A percentile compares a stretch with the other conserved stretches of the same genome.
phyloP scores from a whole-genome alignment of 257 asterid genomes.

The Rhazya stricta region DNA sequence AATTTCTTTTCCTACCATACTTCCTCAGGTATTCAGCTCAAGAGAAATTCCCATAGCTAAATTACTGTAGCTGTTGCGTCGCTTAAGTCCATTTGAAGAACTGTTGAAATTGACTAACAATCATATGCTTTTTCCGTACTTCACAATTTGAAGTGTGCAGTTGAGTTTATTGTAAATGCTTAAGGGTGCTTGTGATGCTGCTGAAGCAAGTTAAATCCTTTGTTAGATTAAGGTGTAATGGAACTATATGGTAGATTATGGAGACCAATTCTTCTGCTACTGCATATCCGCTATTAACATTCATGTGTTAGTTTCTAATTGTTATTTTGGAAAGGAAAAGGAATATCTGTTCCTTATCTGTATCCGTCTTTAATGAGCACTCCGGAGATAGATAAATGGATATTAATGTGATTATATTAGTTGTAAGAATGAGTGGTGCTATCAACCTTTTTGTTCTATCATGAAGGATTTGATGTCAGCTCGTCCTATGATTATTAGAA shows the following conservation, averaged over 20 bases:
- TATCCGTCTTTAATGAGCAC: neutral
- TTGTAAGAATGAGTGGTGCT: neutral
- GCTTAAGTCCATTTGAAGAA: neutral
- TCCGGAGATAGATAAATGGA: neutral
- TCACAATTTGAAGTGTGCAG: neutral
- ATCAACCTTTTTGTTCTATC: neutral
- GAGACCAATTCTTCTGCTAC: neutral
- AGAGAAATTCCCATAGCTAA: constrained; percentile 10
- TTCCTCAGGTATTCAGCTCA: constrained; percentile 65
- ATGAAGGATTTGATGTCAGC: neutral
- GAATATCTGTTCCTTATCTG: neutral
- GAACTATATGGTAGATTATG: neutral
- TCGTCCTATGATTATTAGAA: neutral
- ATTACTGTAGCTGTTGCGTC: constrained; percentile 7
- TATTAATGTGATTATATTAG: neutral
- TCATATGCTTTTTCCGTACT: neutral
- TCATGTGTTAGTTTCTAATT: neutral
- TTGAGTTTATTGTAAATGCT: neutral
- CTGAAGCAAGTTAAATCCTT: neutral
- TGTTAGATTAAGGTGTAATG: neutral
- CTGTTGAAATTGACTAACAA: neutral
- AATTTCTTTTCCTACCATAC: constrained; percentile 65
- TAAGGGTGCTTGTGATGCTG: neutral
- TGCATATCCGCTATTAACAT: neutral
- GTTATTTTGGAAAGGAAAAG: neutral